phyloP scores from a whole-genome alignment of 2,329 filamentous ascomycete species.

The Ascochyta viciae-villosae region DNA sequence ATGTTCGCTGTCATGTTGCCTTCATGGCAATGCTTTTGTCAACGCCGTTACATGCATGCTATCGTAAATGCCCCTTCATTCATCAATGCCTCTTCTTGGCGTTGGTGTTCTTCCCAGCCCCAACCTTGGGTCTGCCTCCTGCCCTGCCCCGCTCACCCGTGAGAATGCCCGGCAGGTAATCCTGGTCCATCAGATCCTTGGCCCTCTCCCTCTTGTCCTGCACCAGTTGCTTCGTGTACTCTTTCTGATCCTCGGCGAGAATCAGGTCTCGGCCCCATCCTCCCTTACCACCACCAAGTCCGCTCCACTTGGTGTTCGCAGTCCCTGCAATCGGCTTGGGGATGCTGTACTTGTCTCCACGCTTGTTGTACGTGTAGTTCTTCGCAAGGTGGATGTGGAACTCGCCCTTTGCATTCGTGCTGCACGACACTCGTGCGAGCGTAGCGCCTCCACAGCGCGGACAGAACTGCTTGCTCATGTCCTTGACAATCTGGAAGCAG shows the following conservation, averaged over 20 bases:
- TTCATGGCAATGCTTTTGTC: background rate
- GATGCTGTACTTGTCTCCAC: conserved; percentile 90
- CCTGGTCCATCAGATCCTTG: conserved; percentile 91
- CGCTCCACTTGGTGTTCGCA: conserved; percentile 74
- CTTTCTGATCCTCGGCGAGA: conserved; percentile 94
- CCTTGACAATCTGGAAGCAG: conserved; percentile 78
- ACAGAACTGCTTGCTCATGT: conserved; percentile 92
- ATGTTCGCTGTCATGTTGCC: too few species aligned
- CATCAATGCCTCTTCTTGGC: conserved; percentile 66
- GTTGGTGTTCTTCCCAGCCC: conserved; percentile 87
- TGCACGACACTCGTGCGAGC: conserved; percentile 83
- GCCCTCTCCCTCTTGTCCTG: conserved; percentile 72
- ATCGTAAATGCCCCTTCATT: background rate
- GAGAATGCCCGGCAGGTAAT: conserved; percentile 85
- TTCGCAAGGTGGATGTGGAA: conserved; percentile 89
- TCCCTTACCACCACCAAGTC: conserved; percentile 76
- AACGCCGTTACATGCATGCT: background rate
- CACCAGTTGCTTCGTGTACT: conserved; percentile 72
- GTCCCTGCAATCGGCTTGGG: conserved; percentile 87
- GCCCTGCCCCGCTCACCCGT: conserved; percentile 75
- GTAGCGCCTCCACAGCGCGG: conserved; percentile 87
- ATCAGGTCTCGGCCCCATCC: conserved; percentile 88
- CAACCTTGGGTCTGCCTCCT: conserved; percentile 76
- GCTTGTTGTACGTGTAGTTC: conserved; percentile 95
- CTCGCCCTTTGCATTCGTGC: conserved; percentile 78